Conservation (phyloP, 2,329 filamentous ascomycete species). For the Aspergillus oerlinghausenensis region DNA sequence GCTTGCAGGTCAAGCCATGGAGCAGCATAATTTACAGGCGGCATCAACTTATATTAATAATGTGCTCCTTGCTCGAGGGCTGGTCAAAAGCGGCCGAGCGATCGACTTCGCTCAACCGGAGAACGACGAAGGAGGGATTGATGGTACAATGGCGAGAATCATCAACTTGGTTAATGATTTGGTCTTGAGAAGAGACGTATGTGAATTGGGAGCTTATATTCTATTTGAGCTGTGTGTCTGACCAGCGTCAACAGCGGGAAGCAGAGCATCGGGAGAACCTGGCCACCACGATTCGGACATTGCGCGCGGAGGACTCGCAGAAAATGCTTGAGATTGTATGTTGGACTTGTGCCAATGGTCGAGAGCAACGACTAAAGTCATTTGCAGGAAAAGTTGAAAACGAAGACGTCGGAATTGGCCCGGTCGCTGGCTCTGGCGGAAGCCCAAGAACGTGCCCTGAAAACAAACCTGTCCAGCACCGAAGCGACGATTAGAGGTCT, state of each 20-base stretch:
- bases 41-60: conserved; percentile 64
- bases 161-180: conserved; percentile 94
- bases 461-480: conserved; percentile 65
- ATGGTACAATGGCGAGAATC: conserved; percentile 73
- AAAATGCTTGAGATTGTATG: conserved; percentile 65
- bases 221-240: conserved; percentile 5
- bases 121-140: conserved; percentile 54
- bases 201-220: conserved; percentile 28
- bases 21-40: conserved; percentile 51
- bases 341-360: neutral
- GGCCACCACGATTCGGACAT: conserved; percentile 68
- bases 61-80: conserved; percentile 58
- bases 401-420: conserved; percentile 52
- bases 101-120: conserved; percentile 78
- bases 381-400: conserved; percentile 50
- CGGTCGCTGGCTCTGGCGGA: conserved; percentile 57
- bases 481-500: conserved; percentile 71
- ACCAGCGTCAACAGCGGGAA: conserved; percentile 61
- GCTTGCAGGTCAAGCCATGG: conserved; percentile 37
- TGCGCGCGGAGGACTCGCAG: conserved; percentile 71
- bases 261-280: conserved; percentile 82
- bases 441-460: conserved; percentile 66
- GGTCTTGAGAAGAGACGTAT: conserved; percentile 81
- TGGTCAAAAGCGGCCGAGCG: conserved; percentile 52
- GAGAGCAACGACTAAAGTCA: conserved; percentile 7